Conservation (phyloP, 306 rosid genomes). For the Alnus glutinosa region DNA sequence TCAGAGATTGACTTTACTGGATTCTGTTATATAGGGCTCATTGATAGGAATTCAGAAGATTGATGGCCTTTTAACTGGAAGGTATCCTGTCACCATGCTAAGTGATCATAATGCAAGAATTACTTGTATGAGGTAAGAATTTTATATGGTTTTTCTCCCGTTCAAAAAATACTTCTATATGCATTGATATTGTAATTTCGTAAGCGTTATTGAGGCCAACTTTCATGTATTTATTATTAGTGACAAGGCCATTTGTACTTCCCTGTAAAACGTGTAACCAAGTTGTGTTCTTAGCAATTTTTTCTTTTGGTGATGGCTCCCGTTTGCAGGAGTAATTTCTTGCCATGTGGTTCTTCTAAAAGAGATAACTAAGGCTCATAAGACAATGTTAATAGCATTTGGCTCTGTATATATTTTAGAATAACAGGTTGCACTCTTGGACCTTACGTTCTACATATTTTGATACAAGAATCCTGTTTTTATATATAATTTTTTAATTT, state of each 20-base stretch:
- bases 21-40: conserved; percentile 56
- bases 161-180: background rate
- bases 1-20: conserved; percentile 19
- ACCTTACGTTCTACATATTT: background rate
- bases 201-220: background rate
- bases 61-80: conserved; percentile 23
- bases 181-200: background rate
- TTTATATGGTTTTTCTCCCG: background rate
- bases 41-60: conserved; percentile 32
- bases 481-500: background rate
- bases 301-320: background rate
- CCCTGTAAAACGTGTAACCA: background rate
- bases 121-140: conserved; percentile 72
- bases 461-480: background rate
- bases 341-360: background rate
- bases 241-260: background rate
- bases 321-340: background rate
- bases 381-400: background rate
- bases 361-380: background rate
- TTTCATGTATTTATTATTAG: background rate
- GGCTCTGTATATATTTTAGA: background rate
- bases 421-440: background rate
- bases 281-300: background rate
- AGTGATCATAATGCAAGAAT: conserved; percentile 71
- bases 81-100: conserved; percentile 1